Conservation (phyloP, 164 flowering plant genomes). For the Stephania japonica region DNA sequence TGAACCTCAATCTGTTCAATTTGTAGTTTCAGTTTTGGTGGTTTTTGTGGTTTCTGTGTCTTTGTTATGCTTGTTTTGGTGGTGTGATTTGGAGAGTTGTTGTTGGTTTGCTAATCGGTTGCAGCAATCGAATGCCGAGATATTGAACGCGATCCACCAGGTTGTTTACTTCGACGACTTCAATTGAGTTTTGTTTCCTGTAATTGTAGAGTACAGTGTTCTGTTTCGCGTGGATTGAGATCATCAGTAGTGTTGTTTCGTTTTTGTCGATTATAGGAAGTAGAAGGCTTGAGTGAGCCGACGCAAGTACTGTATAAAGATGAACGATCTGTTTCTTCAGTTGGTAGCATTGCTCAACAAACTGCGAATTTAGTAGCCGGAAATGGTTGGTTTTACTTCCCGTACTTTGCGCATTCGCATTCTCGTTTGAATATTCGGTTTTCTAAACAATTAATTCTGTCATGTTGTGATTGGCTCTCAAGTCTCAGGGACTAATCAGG, state of each 20-base stretch:
- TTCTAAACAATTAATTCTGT: not conserved
- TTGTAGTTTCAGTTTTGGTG: no score
- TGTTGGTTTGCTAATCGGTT: constrained; percentile 14
- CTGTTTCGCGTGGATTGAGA: not conserved
- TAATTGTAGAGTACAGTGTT: not conserved
- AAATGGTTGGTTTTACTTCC: constrained; percentile 32
- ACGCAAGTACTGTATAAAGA: constrained; percentile 44
- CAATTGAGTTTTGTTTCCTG: not conserved
- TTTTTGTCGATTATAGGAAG: constrained; percentile 42
- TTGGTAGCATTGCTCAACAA: constrained; percentile 6
- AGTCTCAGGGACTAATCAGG: constrained; percentile 9
- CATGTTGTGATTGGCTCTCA: not conserved
- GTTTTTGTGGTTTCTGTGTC: not conserved
- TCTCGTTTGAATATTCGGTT: not conserved
- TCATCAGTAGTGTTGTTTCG: not conserved
- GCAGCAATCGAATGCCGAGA: constrained; percentile 49
- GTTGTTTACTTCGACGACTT: constrained; percentile 19
- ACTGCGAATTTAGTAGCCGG: constrained; percentile 14
- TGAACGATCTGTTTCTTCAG: constrained; percentile 25
- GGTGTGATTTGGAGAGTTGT: not conserved
- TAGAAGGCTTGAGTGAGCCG: constrained; percentile 56
- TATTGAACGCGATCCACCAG: constrained; percentile 46
- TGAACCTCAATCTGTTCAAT: no score
- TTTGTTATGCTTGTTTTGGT: constrained; percentile 1
- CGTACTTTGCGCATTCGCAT: not conserved